Evolutionary conservation across 441 rosid species (phyloP).

Genomic region (Daphne laureola): DNA sequence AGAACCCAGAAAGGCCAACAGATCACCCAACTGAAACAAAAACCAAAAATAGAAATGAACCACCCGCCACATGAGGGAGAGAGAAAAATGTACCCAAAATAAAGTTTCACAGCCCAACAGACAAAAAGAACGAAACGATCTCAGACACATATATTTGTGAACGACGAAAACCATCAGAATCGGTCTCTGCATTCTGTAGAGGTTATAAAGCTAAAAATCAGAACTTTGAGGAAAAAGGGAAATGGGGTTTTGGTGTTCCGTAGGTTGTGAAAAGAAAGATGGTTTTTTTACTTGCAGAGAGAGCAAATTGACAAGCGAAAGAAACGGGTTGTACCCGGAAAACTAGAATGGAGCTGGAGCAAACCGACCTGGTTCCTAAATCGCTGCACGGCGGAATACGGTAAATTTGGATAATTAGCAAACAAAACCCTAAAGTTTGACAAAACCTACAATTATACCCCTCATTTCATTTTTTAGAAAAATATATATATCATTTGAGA

Average conservation of each 20-base stretch:
- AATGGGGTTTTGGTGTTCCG: not conserved
- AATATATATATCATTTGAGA: too few species aligned
- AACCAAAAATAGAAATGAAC: not conserved
- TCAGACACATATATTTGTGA: constrained; percentile 17
- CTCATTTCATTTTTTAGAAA: too few species aligned
- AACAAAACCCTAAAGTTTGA: not conserved
- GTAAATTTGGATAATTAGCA: not conserved
- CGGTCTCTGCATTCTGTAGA: not conserved
- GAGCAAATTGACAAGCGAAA: constrained; percentile 31
- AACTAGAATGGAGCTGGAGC: constrained; percentile 12
- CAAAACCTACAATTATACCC: not conserved
- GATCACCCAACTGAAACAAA: not conserved
- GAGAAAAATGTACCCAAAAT: not conserved
- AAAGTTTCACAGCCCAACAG: constrained; percentile 6
- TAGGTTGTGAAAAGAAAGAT: constrained; percentile 8
- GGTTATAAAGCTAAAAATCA: not conserved
- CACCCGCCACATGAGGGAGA: not conserved
- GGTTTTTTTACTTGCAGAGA: constrained; percentile 41
- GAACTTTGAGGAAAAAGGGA: constrained; percentile 1
- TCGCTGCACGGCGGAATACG: constrained; percentile 6
- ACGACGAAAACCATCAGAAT: constrained; percentile 3
- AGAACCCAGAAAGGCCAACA: not conserved
- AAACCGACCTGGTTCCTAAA: constrained; percentile 11
- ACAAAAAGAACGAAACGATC: constrained; percentile 22
- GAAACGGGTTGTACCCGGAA: constrained; percentile 7